phyloP scores from a whole-genome alignment of 108 stramenopile genomes.

The Skeletonema potamos region DNA sequence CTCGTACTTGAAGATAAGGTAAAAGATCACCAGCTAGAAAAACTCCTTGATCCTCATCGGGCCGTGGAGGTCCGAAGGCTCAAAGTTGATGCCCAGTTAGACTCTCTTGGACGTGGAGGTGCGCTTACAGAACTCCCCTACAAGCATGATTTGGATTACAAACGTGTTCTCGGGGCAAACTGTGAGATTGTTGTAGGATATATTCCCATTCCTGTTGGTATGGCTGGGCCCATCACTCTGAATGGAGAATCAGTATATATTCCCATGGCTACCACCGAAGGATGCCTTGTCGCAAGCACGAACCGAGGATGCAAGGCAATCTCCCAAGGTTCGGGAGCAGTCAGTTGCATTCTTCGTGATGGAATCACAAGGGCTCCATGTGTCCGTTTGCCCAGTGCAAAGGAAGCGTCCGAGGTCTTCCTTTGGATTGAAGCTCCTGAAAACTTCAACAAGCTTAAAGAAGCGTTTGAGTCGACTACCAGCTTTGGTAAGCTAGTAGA shows the following conservation, averaged over 20 bases:
- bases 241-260: slow-evolving; percentile 90
- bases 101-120: slow-evolving; percentile 46
- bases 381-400: slow-evolving; percentile 80
- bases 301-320: slow-evolving; percentile 98
- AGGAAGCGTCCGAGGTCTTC: slow-evolving; percentile 88
- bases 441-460: slow-evolving; percentile 82
- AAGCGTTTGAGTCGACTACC: slow-evolving; percentile 96
- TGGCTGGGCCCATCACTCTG: slow-evolving; percentile 92
- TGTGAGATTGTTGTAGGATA: slow-evolving; percentile 99
- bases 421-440: slow-evolving; percentile 85
- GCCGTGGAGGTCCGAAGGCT: slow-evolving; percentile 91
- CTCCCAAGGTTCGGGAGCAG: slow-evolving; percentile 75
- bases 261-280: slow-evolving; percentile 99
- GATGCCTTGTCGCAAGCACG: slow-evolving; percentile 94
- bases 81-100: slow-evolving; percentile 66
- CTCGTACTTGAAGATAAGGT: slow-evolving; percentile 77
- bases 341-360: slow-evolving; percentile 81
- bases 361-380: slow-evolving; percentile 98
- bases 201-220: slow-evolving; percentile 94
- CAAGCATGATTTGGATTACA: slow-evolving; percentile 83
- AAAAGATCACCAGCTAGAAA: slow-evolving; percentile 97
- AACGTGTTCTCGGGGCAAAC: slow-evolving; percentile 92
- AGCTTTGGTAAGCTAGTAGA: slow-evolving; percentile 88
- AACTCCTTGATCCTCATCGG: slow-evolving; percentile 83
- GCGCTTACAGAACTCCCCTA: slow-evolving; percentile 69